Base-by-base conservation (phyloP, 2,329 filamentous ascomycete species). In the Pestalotiopsis sp. region DNA sequence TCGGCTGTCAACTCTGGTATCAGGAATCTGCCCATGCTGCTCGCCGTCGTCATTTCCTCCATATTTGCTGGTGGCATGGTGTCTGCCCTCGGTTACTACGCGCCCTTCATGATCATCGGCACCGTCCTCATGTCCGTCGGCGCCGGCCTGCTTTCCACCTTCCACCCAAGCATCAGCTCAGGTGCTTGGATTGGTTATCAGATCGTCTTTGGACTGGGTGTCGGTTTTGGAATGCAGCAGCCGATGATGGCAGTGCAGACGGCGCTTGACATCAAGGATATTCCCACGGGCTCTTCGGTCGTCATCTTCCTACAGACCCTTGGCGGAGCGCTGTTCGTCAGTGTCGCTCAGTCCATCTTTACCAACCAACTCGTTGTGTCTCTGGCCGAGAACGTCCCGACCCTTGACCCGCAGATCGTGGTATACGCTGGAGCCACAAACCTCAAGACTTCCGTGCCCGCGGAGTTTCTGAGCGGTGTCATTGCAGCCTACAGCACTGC, bases 261-360 rank as follows among this genome's bases (percentile, higher is more conserved):
- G 1, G 82, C 75, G 0, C 71, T 78, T 13, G 69, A 71, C 57
- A 74, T 75, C 52, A 70, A 68, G 4, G 77, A 79, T 66, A 71
- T 78, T 6, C 73, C 77, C 4, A 71, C 73, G 1, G 77, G 75
- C 31, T 77, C 76, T 1, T 68, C 73, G 0, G 66, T 77, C 12
- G 75, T 84, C 7, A 79, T 84, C 38, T 84, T 85, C 72, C 75
- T 76, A 17, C 82, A 84, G 72, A 80, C 79, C 0, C 74, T 86
- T 0, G 82, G 81, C 31, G 81, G 82, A 4, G 78, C 82, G 5
- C 74, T 89, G 1, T 88, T 88, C 69, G 81, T 89, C 36, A 82
- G 82, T 3, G 80, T 87, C 27, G 86, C 79, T 0, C 82, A 88
- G 70, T 83, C 82, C 67, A 80, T 88, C 17, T 86, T 89, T 69